Percentiles rank a stretch among this genome's conserved stretches.
Conservation (phyloP, 371 early-diverging fungal genomes). For the Mortierella sp. region DNA sequence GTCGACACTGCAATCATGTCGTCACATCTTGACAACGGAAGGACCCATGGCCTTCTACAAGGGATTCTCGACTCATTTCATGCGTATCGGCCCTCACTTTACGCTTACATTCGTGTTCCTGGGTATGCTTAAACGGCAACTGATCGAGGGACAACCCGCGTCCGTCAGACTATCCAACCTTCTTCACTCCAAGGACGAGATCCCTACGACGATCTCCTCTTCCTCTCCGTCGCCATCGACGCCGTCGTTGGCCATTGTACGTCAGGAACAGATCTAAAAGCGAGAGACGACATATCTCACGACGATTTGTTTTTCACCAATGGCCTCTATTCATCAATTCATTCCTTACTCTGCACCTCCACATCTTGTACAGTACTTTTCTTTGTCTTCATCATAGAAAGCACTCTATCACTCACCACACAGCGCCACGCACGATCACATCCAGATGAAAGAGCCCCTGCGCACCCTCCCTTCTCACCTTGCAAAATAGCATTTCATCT, state of each 20-base stretch:
- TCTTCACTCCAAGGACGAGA: constrained; percentile 40
- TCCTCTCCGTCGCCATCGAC: constrained; percentile 41
- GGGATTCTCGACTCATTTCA: constrained; percentile 74
- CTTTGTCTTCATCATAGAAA: constrained; percentile 16
- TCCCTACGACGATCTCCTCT: constrained; percentile 11
- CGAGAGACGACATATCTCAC: too few relatives aligned
- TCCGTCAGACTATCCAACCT: constrained; percentile 8
- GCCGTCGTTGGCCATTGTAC: constrained; percentile 23
- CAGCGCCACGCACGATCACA: too few relatives aligned
- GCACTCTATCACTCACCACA: constrained; percentile 13
- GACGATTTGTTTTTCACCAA: too few relatives aligned
- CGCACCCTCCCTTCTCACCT: too few relatives aligned
- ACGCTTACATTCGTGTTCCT: constrained; percentile 74
- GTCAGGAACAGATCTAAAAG: constrained; percentile 34
- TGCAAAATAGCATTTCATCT: not conserved
- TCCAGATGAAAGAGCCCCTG: too few relatives aligned
- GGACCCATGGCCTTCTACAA: constrained; percentile 73
- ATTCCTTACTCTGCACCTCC: too few relatives aligned
- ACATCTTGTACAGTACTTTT: constrained; percentile 34
- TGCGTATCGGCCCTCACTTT: constrained; percentile 81
- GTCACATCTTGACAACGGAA: constrained; percentile 64
- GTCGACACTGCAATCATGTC: constrained; percentile 58
- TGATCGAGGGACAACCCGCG: constrained; percentile 33
- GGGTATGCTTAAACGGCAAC: constrained; percentile 57
- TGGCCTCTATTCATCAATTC: too few relatives aligned